A percentile compares a stretch with the other conserved stretches of the same genome.
phyloP scores from a whole-genome alignment of 139 green algal genomes.

The Pycnococcus provasolii region DNA sequence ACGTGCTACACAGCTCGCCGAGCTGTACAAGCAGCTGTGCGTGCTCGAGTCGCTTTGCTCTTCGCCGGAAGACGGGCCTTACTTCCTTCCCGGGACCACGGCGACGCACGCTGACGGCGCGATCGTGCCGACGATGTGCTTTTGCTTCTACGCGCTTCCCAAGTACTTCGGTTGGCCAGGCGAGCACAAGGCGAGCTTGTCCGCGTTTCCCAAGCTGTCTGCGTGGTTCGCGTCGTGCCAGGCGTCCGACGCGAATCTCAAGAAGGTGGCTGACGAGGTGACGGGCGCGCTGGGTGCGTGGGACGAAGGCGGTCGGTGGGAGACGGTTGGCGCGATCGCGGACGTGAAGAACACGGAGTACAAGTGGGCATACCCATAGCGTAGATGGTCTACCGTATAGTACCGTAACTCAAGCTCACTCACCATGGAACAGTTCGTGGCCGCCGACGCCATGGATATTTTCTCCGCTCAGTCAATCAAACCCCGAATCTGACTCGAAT shows the following conservation, averaged over 20 bases:
- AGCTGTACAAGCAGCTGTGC: conserved; percentile 51
- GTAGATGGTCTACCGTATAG: no score
- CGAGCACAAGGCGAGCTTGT: conserved; percentile 2
- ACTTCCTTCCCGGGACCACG: neutral
- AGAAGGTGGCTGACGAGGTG: conserved; percentile 32
- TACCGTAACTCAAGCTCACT: no score
- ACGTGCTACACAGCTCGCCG: conserved; percentile 37
- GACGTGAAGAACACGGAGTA: neutral
- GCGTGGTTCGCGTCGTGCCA: neutral
- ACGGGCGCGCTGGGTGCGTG: conserved; percentile 14
- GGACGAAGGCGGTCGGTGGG: conserved; percentile 9
- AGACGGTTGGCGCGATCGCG: conserved; percentile 6
- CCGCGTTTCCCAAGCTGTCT: conserved; percentile 36
- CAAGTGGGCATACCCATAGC: no score
- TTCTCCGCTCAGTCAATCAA: no score
- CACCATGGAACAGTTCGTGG: no score
- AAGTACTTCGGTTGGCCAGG: conserved; percentile 57
- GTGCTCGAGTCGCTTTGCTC: conserved; percentile 42
- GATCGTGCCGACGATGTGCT: conserved; percentile 61
- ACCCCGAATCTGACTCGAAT: no score
- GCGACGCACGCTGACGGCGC: conserved; percentile 36
- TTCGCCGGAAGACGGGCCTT: neutral
- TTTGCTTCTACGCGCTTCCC: conserved; percentile 54
- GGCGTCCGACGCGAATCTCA: conserved; percentile 32
- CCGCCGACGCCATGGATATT: no score